These are phyloP conservation scores for Kockovaella imperatae DNA, from an alignment of 768 basidiomycete species.

Conservation along the genomic window DNA sequence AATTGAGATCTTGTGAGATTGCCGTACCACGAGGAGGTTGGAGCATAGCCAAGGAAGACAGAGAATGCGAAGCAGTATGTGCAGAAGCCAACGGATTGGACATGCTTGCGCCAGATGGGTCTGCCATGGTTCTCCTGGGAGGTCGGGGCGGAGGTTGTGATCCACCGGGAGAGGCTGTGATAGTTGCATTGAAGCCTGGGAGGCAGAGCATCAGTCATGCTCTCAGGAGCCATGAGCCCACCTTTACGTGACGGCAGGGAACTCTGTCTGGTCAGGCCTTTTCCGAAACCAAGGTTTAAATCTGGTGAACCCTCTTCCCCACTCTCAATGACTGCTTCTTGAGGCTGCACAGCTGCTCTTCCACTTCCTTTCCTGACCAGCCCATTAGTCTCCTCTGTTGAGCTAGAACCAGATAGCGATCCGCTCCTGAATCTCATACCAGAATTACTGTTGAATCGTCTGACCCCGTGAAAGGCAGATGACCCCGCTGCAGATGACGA, in stretches of 20 bases:
- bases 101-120: constrained; percentile 1
- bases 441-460: not conserved
- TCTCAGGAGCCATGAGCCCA: constrained; percentile 5
- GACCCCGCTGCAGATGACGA: constrained; percentile 26
- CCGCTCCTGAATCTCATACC: constrained; percentile 28
- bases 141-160: constrained; percentile 30
- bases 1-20: not conserved
- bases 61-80: constrained; percentile 25
- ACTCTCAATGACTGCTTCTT: constrained; percentile 20
- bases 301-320: constrained; percentile 15
- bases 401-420: constrained; percentile 19
- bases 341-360: constrained; percentile 17
- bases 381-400: constrained; percentile 6
- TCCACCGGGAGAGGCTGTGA: constrained; percentile 4
- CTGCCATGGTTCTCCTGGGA: constrained; percentile 18
- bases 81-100: constrained; percentile 8
- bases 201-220: not conserved
- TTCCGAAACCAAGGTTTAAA: constrained; percentile 16
- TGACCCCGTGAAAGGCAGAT: constrained; percentile 27
- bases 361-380: constrained; percentile 20
- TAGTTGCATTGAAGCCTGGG: constrained; percentile 4
- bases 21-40: constrained; percentile 1
- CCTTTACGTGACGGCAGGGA: constrained; percentile 32
- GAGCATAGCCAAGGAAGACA: constrained; percentile 30
- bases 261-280: constrained; percentile 32